A percentile compares a stretch with the other conserved stretches of the same genome.
phyloP scores from a whole-genome alignment of 2,329 filamentous ascomycete genomes.

The Bimuria novae-zelandiae region DNA sequence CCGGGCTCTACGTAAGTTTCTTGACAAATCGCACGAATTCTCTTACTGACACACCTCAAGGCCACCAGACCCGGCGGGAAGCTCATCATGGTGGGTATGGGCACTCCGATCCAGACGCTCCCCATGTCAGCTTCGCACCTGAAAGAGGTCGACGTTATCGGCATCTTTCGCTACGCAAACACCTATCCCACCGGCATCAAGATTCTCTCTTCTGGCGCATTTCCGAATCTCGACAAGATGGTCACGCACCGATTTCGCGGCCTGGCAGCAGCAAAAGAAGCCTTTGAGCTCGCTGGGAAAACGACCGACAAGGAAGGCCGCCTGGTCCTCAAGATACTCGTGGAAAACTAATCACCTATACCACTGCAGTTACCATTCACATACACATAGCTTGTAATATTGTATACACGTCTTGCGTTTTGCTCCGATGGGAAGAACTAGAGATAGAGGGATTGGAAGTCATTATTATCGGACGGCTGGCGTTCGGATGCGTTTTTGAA shows the following conservation, averaged over 20 bases:
- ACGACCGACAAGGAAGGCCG: conserved; percentile 57
- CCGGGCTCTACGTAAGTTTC: conserved; percentile 47
- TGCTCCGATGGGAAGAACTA: neutral
- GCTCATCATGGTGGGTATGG: conserved; percentile 62
- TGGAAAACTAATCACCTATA: conserved; percentile 20
- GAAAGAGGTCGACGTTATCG: conserved; percentile 77
- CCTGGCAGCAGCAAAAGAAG: conserved; percentile 55
- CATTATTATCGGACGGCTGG: neutral
- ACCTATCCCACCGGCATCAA: conserved; percentile 61
- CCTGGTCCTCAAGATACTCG: conserved; percentile 58
- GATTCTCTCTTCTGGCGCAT: conserved; percentile 55
- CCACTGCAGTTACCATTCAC: neutral
- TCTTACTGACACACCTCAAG: conserved; percentile 27
- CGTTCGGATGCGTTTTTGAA: neutral
- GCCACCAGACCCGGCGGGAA: conserved; percentile 55
- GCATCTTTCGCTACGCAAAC: conserved; percentile 75
- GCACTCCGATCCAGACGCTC: conserved; percentile 71
- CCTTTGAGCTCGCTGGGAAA: conserved; percentile 57
- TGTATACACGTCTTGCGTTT: neutral
- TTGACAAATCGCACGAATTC: neutral
- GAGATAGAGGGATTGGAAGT: conserved; percentile 2
- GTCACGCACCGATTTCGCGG: conserved; percentile 58
- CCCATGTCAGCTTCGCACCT: conserved; percentile 73
- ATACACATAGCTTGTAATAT: neutral
- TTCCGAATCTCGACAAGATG: conserved; percentile 56